Evolutionary conservation across 2,329 filamentous ascomycete genomes (phyloP).

Genomic region (Triangularia setosa): DNA sequence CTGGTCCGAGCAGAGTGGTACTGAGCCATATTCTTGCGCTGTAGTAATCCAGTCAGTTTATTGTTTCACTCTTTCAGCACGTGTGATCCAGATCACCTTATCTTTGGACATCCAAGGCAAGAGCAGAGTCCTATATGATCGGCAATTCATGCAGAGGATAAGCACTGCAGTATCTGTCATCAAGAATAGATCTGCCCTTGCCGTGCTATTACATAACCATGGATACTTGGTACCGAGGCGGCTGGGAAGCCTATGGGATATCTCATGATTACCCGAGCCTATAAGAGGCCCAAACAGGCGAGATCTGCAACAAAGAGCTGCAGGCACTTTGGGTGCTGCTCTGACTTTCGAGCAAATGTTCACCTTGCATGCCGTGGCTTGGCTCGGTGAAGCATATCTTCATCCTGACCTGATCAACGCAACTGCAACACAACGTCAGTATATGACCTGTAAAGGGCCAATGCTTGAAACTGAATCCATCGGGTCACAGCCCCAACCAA

Average conservation of each 20-base stretch:
- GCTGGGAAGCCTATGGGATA: background rate
- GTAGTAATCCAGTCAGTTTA: background rate
- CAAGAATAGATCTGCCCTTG: background rate
- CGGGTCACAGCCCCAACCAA: background rate
- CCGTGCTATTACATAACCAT: background rate
- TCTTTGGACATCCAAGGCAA: background rate
- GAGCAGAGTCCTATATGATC: background rate
- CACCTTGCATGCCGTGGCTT: background rate
- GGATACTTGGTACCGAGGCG: background rate
- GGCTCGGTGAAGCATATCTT: background rate
- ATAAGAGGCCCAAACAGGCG: background rate
- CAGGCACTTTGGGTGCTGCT: background rate
- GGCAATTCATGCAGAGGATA: background rate
- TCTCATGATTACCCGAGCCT: background rate
- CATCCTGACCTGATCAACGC: background rate
- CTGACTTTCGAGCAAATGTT: background rate
- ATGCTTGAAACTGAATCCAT: background rate
- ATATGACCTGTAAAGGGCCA: background rate
- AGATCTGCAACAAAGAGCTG: background rate
- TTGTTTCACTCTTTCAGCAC: background rate
- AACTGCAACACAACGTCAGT: background rate
- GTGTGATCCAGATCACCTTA: background rate
- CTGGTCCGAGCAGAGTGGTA: background rate
- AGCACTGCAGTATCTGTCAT: background rate
- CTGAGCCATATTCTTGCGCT: background rate